Evolutionary conservation across 2,329 filamentous ascomycete genomes (phyloP), one percentile per base, ranked within the genome.

Genomic region (Nemania diffusa): DNA sequence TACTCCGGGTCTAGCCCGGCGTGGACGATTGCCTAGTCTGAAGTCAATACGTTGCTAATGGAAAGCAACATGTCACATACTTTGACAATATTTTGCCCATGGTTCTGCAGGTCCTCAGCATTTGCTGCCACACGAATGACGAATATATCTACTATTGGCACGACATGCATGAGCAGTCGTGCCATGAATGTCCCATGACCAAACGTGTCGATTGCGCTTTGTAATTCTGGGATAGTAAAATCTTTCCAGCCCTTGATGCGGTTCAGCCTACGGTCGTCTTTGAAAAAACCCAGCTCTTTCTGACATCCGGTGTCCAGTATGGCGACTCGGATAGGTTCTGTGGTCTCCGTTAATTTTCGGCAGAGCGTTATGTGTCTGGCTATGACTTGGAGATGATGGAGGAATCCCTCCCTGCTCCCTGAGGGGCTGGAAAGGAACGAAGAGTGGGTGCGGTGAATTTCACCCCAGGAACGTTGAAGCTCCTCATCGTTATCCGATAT

Each of bases 171-270:
- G 58, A 61, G 32, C 15, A 61, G 34, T 20, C 58, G 13, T 46
- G 58, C 26, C 58, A 61, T 61, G 34, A 61, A 61, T 53, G 58
- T 61, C 17, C 58, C 58, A 44, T 61, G 48, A 15, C 58, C 58
- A 61, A 61, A 61, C 24, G 48, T 53, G 34, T 61, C 58, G 22
- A 44, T 46, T 44, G 26, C 24, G 34, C n/a, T 61, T 24, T 42
- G 58, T 24, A 50, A 32, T 22, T 24, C 24, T 32, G 48, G 2
- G 15, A 3, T 32, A n/a, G 26, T 53, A 24, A 61, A 46, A 22
- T 61, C 58, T 17, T 46, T 53, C 58, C 44, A 51, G 57, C 44
- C 57, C 32, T n/a, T 50, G 27, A 59, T 9, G 26, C 56, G 56
- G 17, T 24, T 34, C 26, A 7, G 34, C 42, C 56, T 58, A 58